These are phyloP conservation scores for Leptodermis oblonga DNA, from an alignment of 257 asterid genomes.

Conservation along the genomic window DNA sequence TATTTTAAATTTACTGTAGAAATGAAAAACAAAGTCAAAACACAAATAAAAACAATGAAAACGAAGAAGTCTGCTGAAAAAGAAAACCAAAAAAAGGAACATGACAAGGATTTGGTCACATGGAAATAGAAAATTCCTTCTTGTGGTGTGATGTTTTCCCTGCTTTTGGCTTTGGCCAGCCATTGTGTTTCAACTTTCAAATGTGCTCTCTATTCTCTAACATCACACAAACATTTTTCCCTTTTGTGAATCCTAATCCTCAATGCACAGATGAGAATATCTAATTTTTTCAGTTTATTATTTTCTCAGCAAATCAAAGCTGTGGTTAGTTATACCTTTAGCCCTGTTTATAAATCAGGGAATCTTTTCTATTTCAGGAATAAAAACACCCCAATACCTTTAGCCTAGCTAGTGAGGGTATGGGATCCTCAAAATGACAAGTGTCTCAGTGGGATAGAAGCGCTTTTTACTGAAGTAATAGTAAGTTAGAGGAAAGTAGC, in stretches of 20 bases:
- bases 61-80: not conserved
- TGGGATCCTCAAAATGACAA: too few species aligned
- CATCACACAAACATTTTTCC: too few species aligned
- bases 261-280: not conserved
- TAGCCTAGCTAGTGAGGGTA: too few species aligned
- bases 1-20: too few species aligned
- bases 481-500: not conserved
- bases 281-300: not conserved
- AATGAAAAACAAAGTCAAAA: not conserved
- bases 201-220: too few species aligned
- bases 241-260: not conserved
- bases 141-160: not conserved
- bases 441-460: too few species aligned
- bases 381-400: not conserved
- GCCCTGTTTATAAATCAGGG: not conserved
- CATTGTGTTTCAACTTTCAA: not conserved
- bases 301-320: not conserved
- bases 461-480: not conserved
- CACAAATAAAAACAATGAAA: too few species aligned
- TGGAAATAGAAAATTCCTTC: not conserved
- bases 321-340: not conserved
- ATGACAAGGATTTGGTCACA: not conserved
- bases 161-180: not conserved
- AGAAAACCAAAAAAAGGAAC: not conserved
- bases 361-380: not conserved